Percentiles rank a stretch among this genome's conserved stretches.
phyloP scores from a whole-genome alignment of 2,329 filamentous ascomycete genomes.

The Stagonosporopsis cucurbitacearum region DNA sequence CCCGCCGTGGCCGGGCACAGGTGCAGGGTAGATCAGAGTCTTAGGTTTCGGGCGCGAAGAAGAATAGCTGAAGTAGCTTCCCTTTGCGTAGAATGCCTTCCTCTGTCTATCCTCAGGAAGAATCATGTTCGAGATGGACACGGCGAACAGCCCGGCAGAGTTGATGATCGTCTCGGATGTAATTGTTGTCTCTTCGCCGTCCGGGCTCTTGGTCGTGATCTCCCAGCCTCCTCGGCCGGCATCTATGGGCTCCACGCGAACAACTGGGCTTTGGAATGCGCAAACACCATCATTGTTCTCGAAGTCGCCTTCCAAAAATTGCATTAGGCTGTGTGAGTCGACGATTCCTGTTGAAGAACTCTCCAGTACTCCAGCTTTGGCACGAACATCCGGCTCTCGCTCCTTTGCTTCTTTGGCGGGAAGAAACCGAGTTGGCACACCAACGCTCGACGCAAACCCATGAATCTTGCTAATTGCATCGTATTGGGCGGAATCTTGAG shows the following conservation, averaged over 20 bases:
- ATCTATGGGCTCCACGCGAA: conserved; percentile 61
- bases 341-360: conserved; percentile 87
- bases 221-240: conserved; percentile 71
- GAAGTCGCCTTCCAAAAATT: conserved; percentile 76
- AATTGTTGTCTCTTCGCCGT: conserved; percentile 62
- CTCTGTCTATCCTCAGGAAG: conserved; percentile 63
- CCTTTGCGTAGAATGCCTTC: conserved; percentile 84
- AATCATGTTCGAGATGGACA: conserved; percentile 81
- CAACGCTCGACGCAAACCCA: conserved; percentile 59
- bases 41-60: conserved; percentile 68
- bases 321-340: conserved; percentile 86
- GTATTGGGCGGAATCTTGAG: conserved; percentile 76
- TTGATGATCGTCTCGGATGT: conserved; percentile 82
- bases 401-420: conserved; percentile 64
- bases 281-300: conserved; percentile 77
- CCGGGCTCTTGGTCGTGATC: conserved; percentile 58
- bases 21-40: conserved; percentile 87
- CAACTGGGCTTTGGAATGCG: conserved; percentile 73
- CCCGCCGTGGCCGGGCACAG: conserved; percentile 79
- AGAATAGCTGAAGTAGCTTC: conserved; percentile 89
- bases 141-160: conserved; percentile 81
- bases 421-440: conserved; percentile 77
- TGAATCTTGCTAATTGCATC: conserved; percentile 65
- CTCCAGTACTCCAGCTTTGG: conserved; percentile 77
- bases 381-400: conserved; percentile 77